Percentiles rank a stretch among this genome's conserved stretches.
These are phyloP conservation scores for Lagenidium giganteum DNA, from an alignment of 352 stramenopile species.

Conservation along the genomic window DNA sequence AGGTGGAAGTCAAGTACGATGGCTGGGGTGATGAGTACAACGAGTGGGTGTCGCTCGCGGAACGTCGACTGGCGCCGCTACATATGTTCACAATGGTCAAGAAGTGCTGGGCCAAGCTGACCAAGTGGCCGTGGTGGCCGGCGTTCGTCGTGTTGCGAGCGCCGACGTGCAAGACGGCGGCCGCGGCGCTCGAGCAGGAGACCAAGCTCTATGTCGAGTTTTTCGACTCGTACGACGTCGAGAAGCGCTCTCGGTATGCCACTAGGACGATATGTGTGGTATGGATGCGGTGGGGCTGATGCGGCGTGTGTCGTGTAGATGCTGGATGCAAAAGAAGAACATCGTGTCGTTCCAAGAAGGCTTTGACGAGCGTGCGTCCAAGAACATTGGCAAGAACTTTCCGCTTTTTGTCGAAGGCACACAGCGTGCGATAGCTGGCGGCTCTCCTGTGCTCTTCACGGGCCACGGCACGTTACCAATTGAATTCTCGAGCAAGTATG, in stretches of 20 bases:
- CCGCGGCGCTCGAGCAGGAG: conserved; percentile 52
- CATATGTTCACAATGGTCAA: conserved; percentile 82
- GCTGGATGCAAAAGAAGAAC: conserved; percentile 84
- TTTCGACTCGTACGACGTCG: conserved; percentile 71
- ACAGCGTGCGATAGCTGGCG: conserved; percentile 61
- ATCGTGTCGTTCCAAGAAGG: conserved; percentile 61
- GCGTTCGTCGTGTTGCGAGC: conserved; percentile 75
- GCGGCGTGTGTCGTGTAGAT: conserved; percentile 14
- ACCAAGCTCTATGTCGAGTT: conserved; percentile 83
- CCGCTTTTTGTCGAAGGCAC: conserved; percentile 62
- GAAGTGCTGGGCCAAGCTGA: conserved; percentile 84
- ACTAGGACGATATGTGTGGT: not conserved
- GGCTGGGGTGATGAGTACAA: conserved; percentile 81
- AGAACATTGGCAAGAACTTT: conserved; percentile 81
- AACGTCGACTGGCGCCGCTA: conserved; percentile 58
- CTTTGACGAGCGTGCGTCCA: conserved; percentile 74
- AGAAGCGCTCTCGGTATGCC: conserved; percentile 49
- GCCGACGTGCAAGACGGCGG: conserved; percentile 44
- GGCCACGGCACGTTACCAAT: conserved; percentile 62
- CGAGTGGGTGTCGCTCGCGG: conserved; percentile 55
- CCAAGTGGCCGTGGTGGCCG: conserved; percentile 81
- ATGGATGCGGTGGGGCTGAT: conserved; percentile 1
- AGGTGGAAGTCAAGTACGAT: conserved; percentile 84
- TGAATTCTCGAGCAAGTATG: conserved; percentile 75
- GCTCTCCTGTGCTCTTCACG: conserved; percentile 63